Evolutionary conservation across 2,329 filamentous ascomycete species (phyloP).

Genomic region (Cladobotryum mycophilum): DNA sequence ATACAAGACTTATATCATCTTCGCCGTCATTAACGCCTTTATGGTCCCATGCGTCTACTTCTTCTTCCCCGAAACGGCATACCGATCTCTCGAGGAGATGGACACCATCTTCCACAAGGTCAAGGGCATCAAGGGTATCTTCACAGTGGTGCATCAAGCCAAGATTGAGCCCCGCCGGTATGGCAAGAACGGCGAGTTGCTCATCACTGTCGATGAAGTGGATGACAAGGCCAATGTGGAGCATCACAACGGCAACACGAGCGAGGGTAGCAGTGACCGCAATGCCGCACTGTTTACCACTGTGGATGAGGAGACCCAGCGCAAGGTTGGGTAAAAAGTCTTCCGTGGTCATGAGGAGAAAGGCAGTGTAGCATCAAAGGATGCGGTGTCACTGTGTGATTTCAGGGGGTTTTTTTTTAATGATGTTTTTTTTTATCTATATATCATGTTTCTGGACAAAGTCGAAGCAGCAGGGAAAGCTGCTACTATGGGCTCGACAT

Average conservation of each 20-base stretch:
- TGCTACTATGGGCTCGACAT: too few species aligned
- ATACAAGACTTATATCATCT: conserved; percentile 59
- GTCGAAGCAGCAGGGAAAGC: too few species aligned
- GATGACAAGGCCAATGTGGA: conserved; percentile 30
- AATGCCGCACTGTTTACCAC: conserved; percentile 22
- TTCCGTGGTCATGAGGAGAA: too few species aligned
- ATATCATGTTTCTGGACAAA: too few species aligned
- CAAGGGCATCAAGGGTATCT: conserved; percentile 32
- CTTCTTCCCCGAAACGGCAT: conserved; percentile 60
- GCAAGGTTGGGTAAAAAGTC: conserved; percentile 12
- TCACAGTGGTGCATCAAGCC: conserved; percentile 32
- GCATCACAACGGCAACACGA: conserved; percentile 23
- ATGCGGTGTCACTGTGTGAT: too few species aligned
- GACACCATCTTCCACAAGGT: conserved; percentile 57
- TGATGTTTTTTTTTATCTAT: too few species aligned
- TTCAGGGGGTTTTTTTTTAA: too few species aligned
- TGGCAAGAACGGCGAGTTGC: conserved; percentile 52
- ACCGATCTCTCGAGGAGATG: conserved; percentile 60
- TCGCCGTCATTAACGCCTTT: conserved; percentile 57
- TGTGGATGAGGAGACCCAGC: conserved; percentile 30
- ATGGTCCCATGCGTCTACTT: conserved; percentile 54
- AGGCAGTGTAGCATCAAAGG: too few species aligned
- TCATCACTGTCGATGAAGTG: conserved; percentile 40
- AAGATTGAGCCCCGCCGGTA: conserved; percentile 48
- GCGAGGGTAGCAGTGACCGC: conserved; percentile 16